Percentiles rank a stretch among this genome's conserved stretches.
Evolutionary conservation across 345 rosid genomes (phyloP).

Genomic region (Erodium maritimum): DNA sequence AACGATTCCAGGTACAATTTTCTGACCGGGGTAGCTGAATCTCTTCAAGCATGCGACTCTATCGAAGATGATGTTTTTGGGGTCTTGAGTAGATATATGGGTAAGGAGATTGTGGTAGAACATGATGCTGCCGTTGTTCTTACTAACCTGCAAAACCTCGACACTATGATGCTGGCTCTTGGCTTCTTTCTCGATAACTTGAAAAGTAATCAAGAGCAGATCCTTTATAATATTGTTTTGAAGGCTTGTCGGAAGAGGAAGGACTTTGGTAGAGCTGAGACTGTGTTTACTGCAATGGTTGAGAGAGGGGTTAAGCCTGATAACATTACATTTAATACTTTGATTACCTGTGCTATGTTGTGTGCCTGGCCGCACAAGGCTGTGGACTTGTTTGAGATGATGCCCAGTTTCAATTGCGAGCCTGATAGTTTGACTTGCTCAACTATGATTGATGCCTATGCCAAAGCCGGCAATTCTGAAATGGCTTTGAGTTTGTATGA

Average conservation of each 20-base stretch:
- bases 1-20: slow-evolving; percentile 72
- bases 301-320: slow-evolving; percentile 58
- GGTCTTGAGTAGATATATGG: slow-evolving; percentile 32
- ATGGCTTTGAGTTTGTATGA: slow-evolving; percentile 82
- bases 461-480: slow-evolving; percentile 57
- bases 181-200: slow-evolving; percentile 32
- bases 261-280: slow-evolving; percentile 52
- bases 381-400: slow-evolving; percentile 87
- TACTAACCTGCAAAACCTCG: slow-evolving; percentile 71
- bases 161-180: slow-evolving; percentile 47
- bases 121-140: slow-evolving; percentile 78
- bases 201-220: slow-evolving; percentile 34
- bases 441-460: slow-evolving; percentile 76
- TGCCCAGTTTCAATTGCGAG: slow-evolving; percentile 44
- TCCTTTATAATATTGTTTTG: slow-evolving; percentile 69
- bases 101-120: slow-evolving; percentile 32
- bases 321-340: slow-evolving; percentile 59
- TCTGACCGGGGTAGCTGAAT: slow-evolving; percentile 48
- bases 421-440: slow-evolving; percentile 65
- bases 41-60: slow-evolving; percentile 37
- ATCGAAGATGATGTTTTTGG: slow-evolving; percentile 28
- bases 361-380: slow-evolving; percentile 46
- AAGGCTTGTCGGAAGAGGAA: slow-evolving; percentile 59
- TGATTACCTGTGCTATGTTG: slow-evolving; percentile 65
- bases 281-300: slow-evolving; percentile 67